Evolutionary conservation across 306 rosid species (phyloP).

Genomic region (Heteromeles arbutifolia): DNA sequence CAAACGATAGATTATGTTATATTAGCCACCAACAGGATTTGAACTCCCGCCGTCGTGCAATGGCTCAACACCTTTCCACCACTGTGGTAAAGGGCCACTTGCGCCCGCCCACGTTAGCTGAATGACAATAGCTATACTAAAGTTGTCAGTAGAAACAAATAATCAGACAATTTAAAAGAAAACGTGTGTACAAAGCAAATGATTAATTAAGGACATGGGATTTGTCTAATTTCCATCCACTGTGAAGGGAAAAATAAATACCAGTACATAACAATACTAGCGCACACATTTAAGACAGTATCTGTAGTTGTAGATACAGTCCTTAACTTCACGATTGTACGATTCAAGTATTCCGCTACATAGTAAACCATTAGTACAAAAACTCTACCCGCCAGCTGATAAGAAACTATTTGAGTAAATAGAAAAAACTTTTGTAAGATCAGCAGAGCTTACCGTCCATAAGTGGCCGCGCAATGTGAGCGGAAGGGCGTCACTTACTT

Average conservation of each 20-base stretch:
- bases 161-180: background rate
- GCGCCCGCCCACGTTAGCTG: background rate
- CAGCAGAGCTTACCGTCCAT: constrained; percentile 68
- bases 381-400: constrained; percentile 26
- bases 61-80: too few species aligned
- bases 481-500: constrained; percentile 41
- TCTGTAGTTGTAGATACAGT: background rate
- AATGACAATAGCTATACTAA: background rate
- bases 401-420: constrained; percentile 53
- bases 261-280: background rate
- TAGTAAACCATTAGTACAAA: background rate
- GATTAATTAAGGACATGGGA: background rate
- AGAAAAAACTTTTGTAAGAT: constrained; percentile 51
- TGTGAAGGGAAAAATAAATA: background rate
- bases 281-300: background rate
- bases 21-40: too few species aligned
- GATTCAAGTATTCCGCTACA: background rate
- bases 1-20: too few species aligned
- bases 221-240: background rate
- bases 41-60: too few species aligned
- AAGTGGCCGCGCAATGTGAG: constrained; percentile 52
- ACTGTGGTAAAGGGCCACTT: too few species aligned
- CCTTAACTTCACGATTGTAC: background rate
- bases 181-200: background rate
- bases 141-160: background rate